Percentiles rank a stretch among this genome's conserved stretches.
These are phyloP conservation scores for Scedosporium dehoogii DNA, from an alignment of 2,329 filamentous ascomycete species.

Conservation along the genomic window DNA sequence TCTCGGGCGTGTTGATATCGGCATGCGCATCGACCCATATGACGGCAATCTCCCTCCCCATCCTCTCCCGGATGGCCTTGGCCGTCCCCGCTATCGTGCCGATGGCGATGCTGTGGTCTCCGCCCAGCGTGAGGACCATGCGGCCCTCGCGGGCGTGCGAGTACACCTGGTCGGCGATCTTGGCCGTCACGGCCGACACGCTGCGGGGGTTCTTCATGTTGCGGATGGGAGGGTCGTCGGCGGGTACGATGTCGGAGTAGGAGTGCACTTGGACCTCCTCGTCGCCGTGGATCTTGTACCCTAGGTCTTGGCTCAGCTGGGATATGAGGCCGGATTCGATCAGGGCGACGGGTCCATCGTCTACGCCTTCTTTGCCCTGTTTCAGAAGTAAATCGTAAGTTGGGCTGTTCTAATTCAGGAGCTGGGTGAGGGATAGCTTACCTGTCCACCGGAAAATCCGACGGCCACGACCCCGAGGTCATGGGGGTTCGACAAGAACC, in stretches of 20 bases:
- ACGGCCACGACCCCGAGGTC: conserved; percentile 90
- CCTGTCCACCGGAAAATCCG: conserved; percentile 93
- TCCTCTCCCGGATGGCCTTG: conserved; percentile 73
- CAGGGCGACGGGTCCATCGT: conserved; percentile 79
- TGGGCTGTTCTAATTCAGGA: neutral
- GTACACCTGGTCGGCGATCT: conserved; percentile 79
- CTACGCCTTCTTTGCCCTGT: conserved; percentile 83
- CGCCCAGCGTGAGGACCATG: conserved; percentile 85
- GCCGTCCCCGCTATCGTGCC: conserved; percentile 84
- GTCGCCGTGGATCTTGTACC: conserved; percentile 82
- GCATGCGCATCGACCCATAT: conserved; percentile 99
- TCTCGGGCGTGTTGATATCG: conserved; percentile 95
- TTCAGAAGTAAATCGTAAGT: conserved; percentile 10
- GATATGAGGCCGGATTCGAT: conserved; percentile 79
- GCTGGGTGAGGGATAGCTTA: conserved; percentile 30
- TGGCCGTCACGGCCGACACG: conserved; percentile 74
- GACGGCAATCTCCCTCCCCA: conserved; percentile 76
- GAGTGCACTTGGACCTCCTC: conserved; percentile 70
- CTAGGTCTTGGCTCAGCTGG: conserved; percentile 75
- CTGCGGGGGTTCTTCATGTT: conserved; percentile 90
- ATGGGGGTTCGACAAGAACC: conserved; percentile 69
- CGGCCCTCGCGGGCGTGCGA: conserved; percentile 72
- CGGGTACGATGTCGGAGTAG: conserved; percentile 66
- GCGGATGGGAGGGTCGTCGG: conserved; percentile 66
- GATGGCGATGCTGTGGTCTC: conserved; percentile 94